Evolutionary conservation across 2,329 filamentous ascomycete genomes (phyloP), one percentile per base, ranked within the genome.

Genomic region (Neofusicoccum parvum): DNA sequence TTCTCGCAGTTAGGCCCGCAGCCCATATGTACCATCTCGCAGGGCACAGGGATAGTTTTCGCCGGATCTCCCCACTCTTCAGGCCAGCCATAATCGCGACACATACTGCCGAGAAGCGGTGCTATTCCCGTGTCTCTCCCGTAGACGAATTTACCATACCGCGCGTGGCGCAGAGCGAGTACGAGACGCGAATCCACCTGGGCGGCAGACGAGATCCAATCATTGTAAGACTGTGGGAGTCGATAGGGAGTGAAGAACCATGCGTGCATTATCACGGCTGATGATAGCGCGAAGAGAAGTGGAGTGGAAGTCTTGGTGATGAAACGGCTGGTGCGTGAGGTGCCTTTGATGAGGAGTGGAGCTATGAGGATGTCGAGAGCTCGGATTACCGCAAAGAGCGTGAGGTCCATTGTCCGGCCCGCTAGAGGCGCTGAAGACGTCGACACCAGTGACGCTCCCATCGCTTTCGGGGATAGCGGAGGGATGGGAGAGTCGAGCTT

Each of bases 21-120:
- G 64, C 90, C 90, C 87, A 92, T 92, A 78, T 96, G 92, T 9
- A 95, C 91, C 69, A 96, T 82, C 75, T 92, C 88, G 78, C 92
- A 96, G 1, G 92, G 92, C 66, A 94, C 90, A 0, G 92, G 92
- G 10, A 89, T 78, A 0, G 88, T 86, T 65, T 83, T 81, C 17
- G 84, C 82, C 0, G 92, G 92, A 75, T 96, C 88, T 20, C 90
- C 92, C 86, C 89, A 93, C 65, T 80, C 79, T n/a, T 82, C 72
- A 0, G 92, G 92, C 81, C 88, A 87, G 36, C 80, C 80, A 76
- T 90, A 90, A 69, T 95, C 90, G 68, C 78, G 80, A 73, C 90
- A 93, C 88, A 96, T 91, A 67, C 83, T 81, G 69, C 87, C 82
- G 0, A 96, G 83, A 10, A 95, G 81, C 11, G 83, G 79, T 1